Evolutionary conservation across 257 asterid species (phyloP).

Genomic region (Marsdenia floribunda): DNA sequence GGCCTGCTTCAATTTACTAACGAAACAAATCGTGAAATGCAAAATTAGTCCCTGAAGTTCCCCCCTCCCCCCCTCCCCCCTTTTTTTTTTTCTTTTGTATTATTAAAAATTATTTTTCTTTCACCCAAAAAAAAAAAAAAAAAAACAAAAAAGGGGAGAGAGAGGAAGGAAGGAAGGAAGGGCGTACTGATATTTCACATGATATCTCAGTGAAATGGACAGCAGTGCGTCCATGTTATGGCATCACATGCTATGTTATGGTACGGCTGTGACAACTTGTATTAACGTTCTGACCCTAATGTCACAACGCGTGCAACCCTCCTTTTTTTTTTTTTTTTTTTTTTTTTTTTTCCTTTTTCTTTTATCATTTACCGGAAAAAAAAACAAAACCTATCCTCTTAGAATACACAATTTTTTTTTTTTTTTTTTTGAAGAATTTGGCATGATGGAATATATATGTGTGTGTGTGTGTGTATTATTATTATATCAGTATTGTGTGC

Average conservation of each 20-base stretch:
- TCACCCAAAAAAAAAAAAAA: not conserved
- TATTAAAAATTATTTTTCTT: too few relatives aligned
- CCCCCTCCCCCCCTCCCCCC: too few relatives aligned
- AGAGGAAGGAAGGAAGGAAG: not conserved
- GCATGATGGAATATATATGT: too few relatives aligned
- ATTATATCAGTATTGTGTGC: too few relatives aligned
- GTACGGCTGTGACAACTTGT: constrained; percentile 35
- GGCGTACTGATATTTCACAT: constrained; percentile 18
- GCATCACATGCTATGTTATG: constrained; percentile 49
- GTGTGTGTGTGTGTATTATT: too few relatives aligned
- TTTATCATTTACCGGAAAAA: too few relatives aligned
- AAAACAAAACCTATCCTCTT: too few relatives aligned
- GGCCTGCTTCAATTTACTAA: too few relatives aligned
- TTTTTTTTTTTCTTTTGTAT: too few relatives aligned
- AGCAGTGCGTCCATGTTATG: constrained; percentile 43
- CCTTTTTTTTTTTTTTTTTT: constrained; percentile 7
- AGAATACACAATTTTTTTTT: not conserved
- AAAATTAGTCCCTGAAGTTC: too few relatives aligned
- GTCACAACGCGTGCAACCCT: constrained; percentile 22
- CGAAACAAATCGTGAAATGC: too few relatives aligned
- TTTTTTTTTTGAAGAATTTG: not conserved
- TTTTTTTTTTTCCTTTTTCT: not conserved
- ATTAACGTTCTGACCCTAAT: constrained; percentile 4
- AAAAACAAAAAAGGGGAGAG: not conserved
- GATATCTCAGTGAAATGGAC: constrained; percentile 42